Evolutionary conservation across 192 early-diverging fungal genomes (phyloP), one percentile per base, ranked within the genome.

Genomic region (Entrophospora sp.): DNA sequence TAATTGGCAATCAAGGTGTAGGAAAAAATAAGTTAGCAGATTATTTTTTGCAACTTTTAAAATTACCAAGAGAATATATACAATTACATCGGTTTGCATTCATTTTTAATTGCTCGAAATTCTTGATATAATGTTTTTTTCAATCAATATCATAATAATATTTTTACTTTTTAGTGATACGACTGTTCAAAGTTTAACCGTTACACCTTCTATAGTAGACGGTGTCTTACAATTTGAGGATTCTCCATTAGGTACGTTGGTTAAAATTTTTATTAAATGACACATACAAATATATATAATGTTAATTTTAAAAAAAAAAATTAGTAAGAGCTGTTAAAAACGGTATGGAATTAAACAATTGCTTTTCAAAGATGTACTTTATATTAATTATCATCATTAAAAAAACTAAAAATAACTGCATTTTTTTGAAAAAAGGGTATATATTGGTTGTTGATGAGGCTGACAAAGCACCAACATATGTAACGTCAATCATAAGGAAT

Each of bases 1-100:
- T 92, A 25, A 89, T 92, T 71, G 90, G 90, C 58, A 92, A 92
- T 62, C 90, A 92, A 61, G 90, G 89, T 55, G 79, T 81, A 3
- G 83, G 83, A 40, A 85, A 85, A 46, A 85, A 85, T 66, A 82
- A 82, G 61, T 58, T 86, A 45, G 77, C 79, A 0, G 84, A 86
- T 66, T 86, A 88, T 58, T 85, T 92, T 55, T 77, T 90, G 42
- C 84, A 89, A 58, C 77, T 89, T 1, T 71, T 92, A 34, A 71
- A 72, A 20, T 73, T 85, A 5, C 88, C 88, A 35, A 73, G 89
- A 12, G 87, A 91, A 64, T 91, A 91, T 64, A 87, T 91, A 27
- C 89, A 91, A 65, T 72, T 89, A 5, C 88, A 91, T 71, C 79
- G 59, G 59, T 61, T 20, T 43, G 59, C 18, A 18, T 30, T 16